Percentiles rank a stretch among this genome's conserved stretches.
phyloP scores from a whole-genome alignment of 1,284 basidiomycete genomes.

The Irpex sp. region DNA sequence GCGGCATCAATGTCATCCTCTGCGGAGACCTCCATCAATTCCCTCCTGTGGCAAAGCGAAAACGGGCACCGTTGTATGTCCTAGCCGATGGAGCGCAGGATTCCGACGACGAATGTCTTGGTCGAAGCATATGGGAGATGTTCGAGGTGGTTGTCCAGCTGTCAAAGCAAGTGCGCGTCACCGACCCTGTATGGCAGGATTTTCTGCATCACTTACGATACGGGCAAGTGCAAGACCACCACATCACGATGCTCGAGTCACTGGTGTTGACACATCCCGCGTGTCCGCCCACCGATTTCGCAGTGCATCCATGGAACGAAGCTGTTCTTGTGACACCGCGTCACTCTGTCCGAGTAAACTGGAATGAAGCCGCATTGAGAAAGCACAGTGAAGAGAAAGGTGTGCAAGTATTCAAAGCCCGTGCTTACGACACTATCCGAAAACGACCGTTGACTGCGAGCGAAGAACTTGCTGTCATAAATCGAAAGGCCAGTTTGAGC shows the following conservation, averaged over 20 bases:
- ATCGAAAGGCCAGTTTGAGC: not conserved
- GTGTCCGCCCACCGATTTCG: slow-evolving; percentile 25
- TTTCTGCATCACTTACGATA: slow-evolving; percentile 39
- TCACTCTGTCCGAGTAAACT: slow-evolving; percentile 38
- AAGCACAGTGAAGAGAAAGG: slow-evolving; percentile 24
- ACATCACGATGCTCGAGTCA: slow-evolving; percentile 36
- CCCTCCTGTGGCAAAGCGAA: slow-evolving; percentile 37
- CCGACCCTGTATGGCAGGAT: slow-evolving; percentile 39
- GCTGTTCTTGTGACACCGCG: slow-evolving; percentile 40
- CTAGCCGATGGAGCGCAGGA: slow-evolving; percentile 14
- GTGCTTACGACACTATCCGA: slow-evolving; percentile 29
- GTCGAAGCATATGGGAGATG: slow-evolving; percentile 40
- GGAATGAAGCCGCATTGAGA: slow-evolving; percentile 35
- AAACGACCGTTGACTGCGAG: slow-evolving; percentile 21
- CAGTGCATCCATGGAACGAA: slow-evolving; percentile 32
- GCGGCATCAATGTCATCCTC: slow-evolving; percentile 45
- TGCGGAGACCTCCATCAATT: slow-evolving; percentile 50
- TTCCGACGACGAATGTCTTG: slow-evolving; percentile 20
- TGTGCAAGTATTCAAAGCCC: slow-evolving; percentile 24
- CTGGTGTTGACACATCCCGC: slow-evolving; percentile 27
- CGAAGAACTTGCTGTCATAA: slow-evolving; percentile 27
- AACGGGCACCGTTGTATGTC: slow-evolving; percentile 30
- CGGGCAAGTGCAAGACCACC: slow-evolving; percentile 29
- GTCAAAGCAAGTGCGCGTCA: slow-evolving; percentile 41
- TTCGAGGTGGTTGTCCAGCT: slow-evolving; percentile 45